A percentile compares a stretch with the other conserved stretches of the same genome.
Evolutionary conservation across 2,329 filamentous ascomycete genomes (phyloP).

Genomic region (Pestalotiopsis fici): DNA sequence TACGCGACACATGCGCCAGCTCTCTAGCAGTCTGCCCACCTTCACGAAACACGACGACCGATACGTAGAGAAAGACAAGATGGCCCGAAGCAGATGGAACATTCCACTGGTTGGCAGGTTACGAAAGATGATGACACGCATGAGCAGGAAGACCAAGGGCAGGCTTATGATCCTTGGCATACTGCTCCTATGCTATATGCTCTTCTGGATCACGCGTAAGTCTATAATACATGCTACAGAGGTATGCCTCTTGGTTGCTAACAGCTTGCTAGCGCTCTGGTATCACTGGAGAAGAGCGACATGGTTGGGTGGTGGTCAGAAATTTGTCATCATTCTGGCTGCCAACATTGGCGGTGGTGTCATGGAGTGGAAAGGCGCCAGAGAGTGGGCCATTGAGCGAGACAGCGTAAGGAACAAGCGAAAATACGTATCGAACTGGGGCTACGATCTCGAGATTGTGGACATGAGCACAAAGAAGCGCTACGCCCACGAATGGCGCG

Average conservation of each 20-base stretch:
- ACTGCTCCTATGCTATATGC: slow-evolving; percentile 60
- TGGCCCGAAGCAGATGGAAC: slow-evolving; percentile 58
- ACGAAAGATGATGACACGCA: slow-evolving; percentile 45
- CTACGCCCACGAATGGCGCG: slow-evolving; percentile 98
- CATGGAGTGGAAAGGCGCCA: slow-evolving; percentile 97
- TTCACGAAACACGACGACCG: slow-evolving; percentile 53
- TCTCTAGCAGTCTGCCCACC: slow-evolving; percentile 77
- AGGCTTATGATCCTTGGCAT: slow-evolving; percentile 60
- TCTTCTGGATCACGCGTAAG: slow-evolving; percentile 77
- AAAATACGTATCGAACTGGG: slow-evolving; percentile 84
- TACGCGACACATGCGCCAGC: slow-evolving; percentile 75
- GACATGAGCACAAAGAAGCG: slow-evolving; percentile 99
- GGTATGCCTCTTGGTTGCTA: slow-evolving; percentile 18
- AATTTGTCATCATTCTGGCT: slow-evolving; percentile 89
- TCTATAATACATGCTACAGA: slow-evolving; percentile 23
- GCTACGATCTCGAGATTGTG: slow-evolving; percentile 92
- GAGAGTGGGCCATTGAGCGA: slow-evolving; percentile 97
- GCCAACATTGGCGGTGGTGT: slow-evolving; percentile 95
- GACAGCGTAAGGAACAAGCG: slow-evolving; percentile 96
- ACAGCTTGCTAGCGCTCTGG: slow-evolving; percentile 42
- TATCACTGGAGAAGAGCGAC: slow-evolving; percentile 71
- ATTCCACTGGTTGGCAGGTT: slow-evolving; percentile 49
- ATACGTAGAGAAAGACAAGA: slow-evolving; percentile 79
- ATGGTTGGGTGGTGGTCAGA: slow-evolving; percentile 80
- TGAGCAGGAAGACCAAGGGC: slow-evolving; percentile 67